Evolutionary conservation across 1,139 yeast species (phyloP).

Genomic region (Geotrichum restrictum): DNA sequence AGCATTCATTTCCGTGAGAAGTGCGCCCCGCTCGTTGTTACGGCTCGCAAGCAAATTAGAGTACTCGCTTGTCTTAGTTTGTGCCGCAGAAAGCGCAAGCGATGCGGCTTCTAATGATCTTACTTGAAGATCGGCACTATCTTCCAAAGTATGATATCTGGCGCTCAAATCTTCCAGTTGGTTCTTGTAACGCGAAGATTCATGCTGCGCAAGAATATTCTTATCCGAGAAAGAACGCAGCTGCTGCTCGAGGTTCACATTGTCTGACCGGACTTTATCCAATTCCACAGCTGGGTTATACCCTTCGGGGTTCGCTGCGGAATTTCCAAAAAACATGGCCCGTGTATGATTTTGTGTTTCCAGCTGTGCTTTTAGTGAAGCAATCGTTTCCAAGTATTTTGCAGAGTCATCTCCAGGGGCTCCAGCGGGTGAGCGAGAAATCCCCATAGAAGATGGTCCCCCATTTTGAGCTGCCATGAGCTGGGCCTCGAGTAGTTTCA

Average conservation of each 20-base stretch:
- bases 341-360: not conserved
- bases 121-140: slow-evolving; percentile 31
- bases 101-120: slow-evolving; percentile 33
- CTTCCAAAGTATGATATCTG: slow-evolving; percentile 26
- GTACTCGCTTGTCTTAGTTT: slow-evolving; percentile 28
- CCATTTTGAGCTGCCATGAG: slow-evolving; percentile 2
- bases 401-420: not conserved
- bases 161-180: slow-evolving; percentile 25
- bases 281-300: slow-evolving; percentile 10
- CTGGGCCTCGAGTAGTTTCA: slow-evolving; percentile 12
- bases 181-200: slow-evolving; percentile 24
- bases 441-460: not conserved
- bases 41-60: slow-evolving; percentile 27
- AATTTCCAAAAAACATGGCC: slow-evolving; percentile 2
- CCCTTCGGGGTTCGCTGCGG: not conserved
- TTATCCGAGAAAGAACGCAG: slow-evolving; percentile 31
- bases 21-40: slow-evolving; percentile 24
- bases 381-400: not conserved
- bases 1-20: slow-evolving; percentile 25
- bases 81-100: slow-evolving; percentile 32
- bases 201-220: slow-evolving; percentile 29
- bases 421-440: not conserved
- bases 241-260: slow-evolving; percentile 28
- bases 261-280: slow-evolving; percentile 19
- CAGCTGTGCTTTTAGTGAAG: not conserved